Percentiles rank a stretch among this genome's conserved stretches.
Evolutionary conservation across 2,329 filamentous ascomycete genomes (phyloP).

Genomic region (Neonectria punicea): DNA sequence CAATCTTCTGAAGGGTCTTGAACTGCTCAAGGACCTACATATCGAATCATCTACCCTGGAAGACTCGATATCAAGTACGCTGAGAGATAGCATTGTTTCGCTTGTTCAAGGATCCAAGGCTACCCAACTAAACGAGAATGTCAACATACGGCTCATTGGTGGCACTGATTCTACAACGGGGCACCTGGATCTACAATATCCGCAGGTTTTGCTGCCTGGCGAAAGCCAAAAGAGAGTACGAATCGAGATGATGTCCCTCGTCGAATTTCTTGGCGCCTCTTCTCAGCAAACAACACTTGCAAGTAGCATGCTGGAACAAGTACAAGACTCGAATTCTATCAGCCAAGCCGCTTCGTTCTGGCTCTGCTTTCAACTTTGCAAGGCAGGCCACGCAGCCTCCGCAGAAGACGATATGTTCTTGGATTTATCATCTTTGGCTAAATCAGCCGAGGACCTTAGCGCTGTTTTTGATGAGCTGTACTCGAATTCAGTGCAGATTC

Average conservation of each 20-base stretch:
- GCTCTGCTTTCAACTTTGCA: slow-evolving; percentile 79
- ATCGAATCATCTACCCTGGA: slow-evolving; percentile 74
- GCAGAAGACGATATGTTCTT: slow-evolving; percentile 74
- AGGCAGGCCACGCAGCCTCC: slow-evolving; percentile 62
- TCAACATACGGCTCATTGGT: slow-evolving; percentile 44
- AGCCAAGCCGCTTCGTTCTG: slow-evolving; percentile 79
- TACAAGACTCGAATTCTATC: slow-evolving; percentile 67
- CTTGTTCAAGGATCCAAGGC: slow-evolving; percentile 44
- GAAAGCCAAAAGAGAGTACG: slow-evolving; percentile 74
- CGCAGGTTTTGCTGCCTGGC: slow-evolving; percentile 69
- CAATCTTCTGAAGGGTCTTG: slow-evolving; percentile 80
- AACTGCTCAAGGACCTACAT: slow-evolving; percentile 70
- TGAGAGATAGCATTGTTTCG: slow-evolving; percentile 78
- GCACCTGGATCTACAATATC: slow-evolving; percentile 55
- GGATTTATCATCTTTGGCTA: slow-evolving; percentile 56
- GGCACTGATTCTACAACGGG: slow-evolving; percentile 24
- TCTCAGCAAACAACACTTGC: slow-evolving; percentile 70
- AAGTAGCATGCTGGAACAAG: slow-evolving; percentile 71
- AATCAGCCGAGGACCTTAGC: slow-evolving; percentile 55
- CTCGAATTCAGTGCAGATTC: slow-evolving; percentile 70
- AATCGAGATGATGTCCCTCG: slow-evolving; percentile 66
- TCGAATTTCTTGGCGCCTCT: slow-evolving; percentile 65
- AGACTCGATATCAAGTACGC: slow-evolving; percentile 71
- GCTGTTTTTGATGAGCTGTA: slow-evolving; percentile 73
- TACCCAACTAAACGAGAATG: slow-evolving; percentile 22